Evolutionary conservation across 2,329 filamentous ascomycete genomes (phyloP).

Genomic region (Fusarium sp.): DNA sequence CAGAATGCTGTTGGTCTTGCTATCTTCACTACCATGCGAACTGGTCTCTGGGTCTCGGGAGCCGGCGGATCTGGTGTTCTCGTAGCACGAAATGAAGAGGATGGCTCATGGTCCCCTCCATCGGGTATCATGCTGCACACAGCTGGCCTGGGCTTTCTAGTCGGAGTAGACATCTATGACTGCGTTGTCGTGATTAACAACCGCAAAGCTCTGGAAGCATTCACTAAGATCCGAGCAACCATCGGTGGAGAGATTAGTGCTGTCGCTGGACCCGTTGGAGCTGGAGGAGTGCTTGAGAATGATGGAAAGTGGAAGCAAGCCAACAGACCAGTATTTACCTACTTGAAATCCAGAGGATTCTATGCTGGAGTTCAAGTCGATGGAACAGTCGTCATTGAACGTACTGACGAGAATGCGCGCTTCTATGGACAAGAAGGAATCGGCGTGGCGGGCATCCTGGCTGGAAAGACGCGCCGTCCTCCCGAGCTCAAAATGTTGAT

Average conservation of each 20-base stretch:
- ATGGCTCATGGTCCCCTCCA: conserved; percentile 80
- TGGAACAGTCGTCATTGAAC: conserved; percentile 85
- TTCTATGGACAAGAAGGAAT: conserved; percentile 78
- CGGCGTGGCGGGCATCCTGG: conserved; percentile 58
- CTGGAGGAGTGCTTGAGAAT: conserved; percentile 78
- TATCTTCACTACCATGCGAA: conserved; percentile 77
- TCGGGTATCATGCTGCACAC: conserved; percentile 85
- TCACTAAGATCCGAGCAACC: conserved; percentile 78
- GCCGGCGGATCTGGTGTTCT: conserved; percentile 75
- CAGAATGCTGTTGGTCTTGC: conserved; percentile 73
- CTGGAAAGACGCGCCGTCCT: conserved; percentile 53
- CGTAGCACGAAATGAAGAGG: conserved; percentile 66
- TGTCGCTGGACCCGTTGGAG: conserved; percentile 73
- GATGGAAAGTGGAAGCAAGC: conserved; percentile 61
- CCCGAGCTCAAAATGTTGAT: conserved; percentile 47
- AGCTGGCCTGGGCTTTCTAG: conserved; percentile 79
- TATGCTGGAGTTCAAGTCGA: conserved; percentile 89
- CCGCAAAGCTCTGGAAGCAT: conserved; percentile 77
- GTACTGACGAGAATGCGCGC: conserved; percentile 83
- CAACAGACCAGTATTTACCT: conserved; percentile 63
- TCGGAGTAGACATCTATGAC: conserved; percentile 88
- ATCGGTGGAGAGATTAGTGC: conserved; percentile 82
- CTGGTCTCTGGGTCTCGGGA: conserved; percentile 73
- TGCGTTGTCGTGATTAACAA: conserved; percentile 88
- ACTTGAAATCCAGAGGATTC: conserved; percentile 87